Evolutionary conservation across 768 basidiomycete species (phyloP).

Genomic region (Boletellus ananas): DNA sequence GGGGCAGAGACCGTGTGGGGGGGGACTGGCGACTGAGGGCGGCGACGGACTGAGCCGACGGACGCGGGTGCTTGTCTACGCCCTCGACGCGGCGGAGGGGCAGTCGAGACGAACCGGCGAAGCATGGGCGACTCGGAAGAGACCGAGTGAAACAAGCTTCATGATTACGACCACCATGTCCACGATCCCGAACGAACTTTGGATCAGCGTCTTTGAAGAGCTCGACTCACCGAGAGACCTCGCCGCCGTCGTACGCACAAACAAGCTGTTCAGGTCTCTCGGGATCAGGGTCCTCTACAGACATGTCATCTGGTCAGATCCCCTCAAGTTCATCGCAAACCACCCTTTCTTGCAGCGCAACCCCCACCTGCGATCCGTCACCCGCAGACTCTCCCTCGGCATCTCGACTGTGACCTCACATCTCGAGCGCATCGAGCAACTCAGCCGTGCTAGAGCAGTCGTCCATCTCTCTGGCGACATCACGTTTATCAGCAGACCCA

Average conservation of each 20-base stretch:
- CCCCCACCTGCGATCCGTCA: slow-evolving; percentile 5
- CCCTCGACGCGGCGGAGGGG: background rate
- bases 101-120: background rate
- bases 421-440: slow-evolving; percentile 26
- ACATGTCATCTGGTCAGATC: slow-evolving; percentile 32
- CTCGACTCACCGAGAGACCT: slow-evolving; percentile 31
- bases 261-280: slow-evolving; percentile 30
- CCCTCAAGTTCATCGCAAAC: slow-evolving; percentile 26
- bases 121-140: background rate
- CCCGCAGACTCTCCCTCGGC: slow-evolving; percentile 24
- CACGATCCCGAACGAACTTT: slow-evolving; percentile 35
- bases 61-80: background rate
- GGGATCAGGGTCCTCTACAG: slow-evolving; percentile 32
- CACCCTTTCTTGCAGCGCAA: slow-evolving; percentile 14
- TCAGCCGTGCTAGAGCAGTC: slow-evolving; percentile 25
- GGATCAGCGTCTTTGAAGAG: slow-evolving; percentile 37
- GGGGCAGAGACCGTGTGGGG: background rate
- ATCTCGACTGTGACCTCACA: slow-evolving; percentile 21
- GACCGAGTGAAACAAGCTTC: background rate
- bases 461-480: slow-evolving; percentile 17
- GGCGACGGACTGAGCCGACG: background rate
- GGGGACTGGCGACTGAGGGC: background rate
- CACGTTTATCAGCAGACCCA: slow-evolving; percentile 12
- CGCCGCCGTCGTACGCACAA: slow-evolving; percentile 29
- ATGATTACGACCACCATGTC: slow-evolving; percentile 9